A percentile compares a stretch with the other conserved stretches of the same genome.
These are phyloP conservation scores for Pseudogymnoascus sp. DNA, from an alignment of 2,329 filamentous ascomycete species.

Conservation along the genomic window DNA sequence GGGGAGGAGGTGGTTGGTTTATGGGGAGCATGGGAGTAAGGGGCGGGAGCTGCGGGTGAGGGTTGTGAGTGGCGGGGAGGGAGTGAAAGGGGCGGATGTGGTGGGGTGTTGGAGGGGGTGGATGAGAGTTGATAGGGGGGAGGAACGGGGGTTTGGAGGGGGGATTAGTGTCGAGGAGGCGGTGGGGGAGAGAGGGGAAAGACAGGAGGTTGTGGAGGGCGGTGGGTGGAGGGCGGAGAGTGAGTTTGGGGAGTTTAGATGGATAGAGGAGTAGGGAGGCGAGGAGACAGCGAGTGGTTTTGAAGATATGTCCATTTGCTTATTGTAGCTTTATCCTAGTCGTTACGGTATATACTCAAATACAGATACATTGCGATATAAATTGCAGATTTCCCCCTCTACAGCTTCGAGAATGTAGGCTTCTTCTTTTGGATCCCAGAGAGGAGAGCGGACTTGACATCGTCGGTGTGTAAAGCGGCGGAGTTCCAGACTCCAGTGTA, in stretches of 20 bases:
- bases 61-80: constrained; percentile 20
- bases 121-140: constrained; percentile 22
- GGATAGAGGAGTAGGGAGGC: constrained; percentile 4
- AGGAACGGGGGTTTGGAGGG: constrained; percentile 16
- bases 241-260: no score
- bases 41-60: constrained; percentile 23
- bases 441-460: constrained; percentile 65
- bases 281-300: neutral
- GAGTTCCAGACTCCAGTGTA: constrained; percentile 88
- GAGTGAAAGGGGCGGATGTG: constrained; percentile 15
- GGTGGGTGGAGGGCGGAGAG: no score
- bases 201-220: constrained; percentile 17
- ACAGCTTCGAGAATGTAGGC: constrained; percentile 80
- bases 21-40: constrained; percentile 20
- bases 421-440: constrained; percentile 71
- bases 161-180: constrained; percentile 25
- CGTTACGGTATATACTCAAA: neutral
- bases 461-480: constrained; percentile 69
- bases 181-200: constrained; percentile 17
- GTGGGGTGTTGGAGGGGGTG: constrained; percentile 25
- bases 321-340: neutral
- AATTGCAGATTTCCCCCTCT: constrained; percentile 1
- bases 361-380: neutral
- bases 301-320: neutral
- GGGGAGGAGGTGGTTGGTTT: constrained; percentile 25